Base-by-base conservation (phyloP, 768 basidiomycete species). In the Ramaria sp. region DNA sequence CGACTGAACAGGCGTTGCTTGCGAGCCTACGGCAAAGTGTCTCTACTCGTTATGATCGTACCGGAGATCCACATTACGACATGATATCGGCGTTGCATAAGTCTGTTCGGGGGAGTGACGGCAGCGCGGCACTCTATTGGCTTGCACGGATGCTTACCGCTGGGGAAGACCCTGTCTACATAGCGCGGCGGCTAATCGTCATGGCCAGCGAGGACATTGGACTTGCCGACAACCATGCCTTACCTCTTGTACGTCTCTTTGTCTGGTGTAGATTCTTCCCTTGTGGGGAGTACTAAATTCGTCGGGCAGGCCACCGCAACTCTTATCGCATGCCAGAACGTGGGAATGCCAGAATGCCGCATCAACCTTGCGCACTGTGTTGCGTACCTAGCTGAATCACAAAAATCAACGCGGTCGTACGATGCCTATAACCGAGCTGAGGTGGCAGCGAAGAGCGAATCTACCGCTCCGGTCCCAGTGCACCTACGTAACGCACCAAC, bases 191-290 rank as follows among this genome's bases (percentile, higher is more conserved):
- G 52, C 77, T 88, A 72, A 72, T 85, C 3, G 85, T 89, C 6
- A 81, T 85, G 60, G 88, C 90, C 2, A 87, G 85, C 58, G 90
- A 93, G 65, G 90, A 93, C 63, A 78, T 93, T 38, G 89, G 90
- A 0, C 69, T 89, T 6, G 88, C 88, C 25, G 85, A 92, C 66
- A 74, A 73, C 38, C 75, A 81, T n/a, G 87, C 85, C 0, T 71
- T 93, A 9, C 84, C 86, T 8, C 67, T 90, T 58, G 87, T 83
- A 56, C 55, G 78, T 47, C 13, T 34, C 32, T 8, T 16, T 41
- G 8, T 66, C n/a, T 24, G 25, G 9, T 22, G 22, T 42, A 43
- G n/a, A 20, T 45, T 15, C 38, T 18, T 34, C n/a, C 0, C 10
- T 18, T 9, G n/a, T n/a, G n/a, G n/a, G n/a, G n/a, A 24, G 25